Conservation (phyloP, 2,329 filamentous ascomycete genomes). For the Calonectria honghensis region DNA sequence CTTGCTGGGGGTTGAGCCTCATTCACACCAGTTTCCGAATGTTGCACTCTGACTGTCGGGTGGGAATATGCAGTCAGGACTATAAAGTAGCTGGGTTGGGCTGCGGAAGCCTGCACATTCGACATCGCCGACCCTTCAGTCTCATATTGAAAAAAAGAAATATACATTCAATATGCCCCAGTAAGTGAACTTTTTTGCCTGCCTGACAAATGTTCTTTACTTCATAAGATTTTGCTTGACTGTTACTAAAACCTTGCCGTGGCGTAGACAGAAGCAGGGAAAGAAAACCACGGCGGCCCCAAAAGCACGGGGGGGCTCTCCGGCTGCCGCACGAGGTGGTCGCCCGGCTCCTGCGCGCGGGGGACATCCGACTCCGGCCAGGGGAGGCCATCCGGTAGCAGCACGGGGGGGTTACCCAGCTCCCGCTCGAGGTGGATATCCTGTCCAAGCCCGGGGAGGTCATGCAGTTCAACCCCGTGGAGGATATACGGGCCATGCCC, state of each 20-base stretch:
- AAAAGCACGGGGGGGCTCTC: not conserved
- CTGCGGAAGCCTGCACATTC: not conserved
- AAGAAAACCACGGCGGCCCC: conserved; percentile 1
- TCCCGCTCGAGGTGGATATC: not conserved
- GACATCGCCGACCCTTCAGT: not conserved
- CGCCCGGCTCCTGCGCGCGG: not conserved
- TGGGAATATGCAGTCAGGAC: not conserved
- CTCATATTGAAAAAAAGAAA: not conserved
- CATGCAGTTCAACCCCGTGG: not conserved
- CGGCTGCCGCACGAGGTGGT: not conserved
- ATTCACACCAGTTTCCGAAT: too few relatives aligned
- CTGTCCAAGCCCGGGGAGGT: not conserved
- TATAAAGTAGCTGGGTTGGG: conserved; percentile 1
- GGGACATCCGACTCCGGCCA: not conserved
- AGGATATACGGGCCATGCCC: not conserved
- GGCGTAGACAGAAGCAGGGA: not conserved
- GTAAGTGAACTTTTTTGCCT: not conserved
- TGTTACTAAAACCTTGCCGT: not conserved
- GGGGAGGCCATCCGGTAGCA: not conserved
- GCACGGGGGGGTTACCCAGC: not conserved
- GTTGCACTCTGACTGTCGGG: not conserved
- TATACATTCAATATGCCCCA: not conserved
- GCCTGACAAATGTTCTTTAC: not conserved
- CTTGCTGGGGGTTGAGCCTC: conserved; percentile 2
- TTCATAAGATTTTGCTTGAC: not conserved